Base-by-base conservation (phyloP, 176 grass and related monocot genomes). In the Oryza australiensis region DNA sequence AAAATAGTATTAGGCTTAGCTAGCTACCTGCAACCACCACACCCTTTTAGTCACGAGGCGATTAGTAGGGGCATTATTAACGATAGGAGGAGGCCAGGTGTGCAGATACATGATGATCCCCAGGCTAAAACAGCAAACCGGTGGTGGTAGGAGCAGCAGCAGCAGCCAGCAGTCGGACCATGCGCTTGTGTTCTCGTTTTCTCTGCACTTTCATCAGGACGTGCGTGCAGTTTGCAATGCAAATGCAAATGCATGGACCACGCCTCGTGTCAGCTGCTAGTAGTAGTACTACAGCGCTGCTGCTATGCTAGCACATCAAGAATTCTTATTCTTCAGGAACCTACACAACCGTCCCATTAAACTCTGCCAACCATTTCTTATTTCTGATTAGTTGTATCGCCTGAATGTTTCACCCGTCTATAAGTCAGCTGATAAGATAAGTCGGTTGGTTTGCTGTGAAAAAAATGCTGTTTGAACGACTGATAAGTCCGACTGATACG, bases 331-430 rank as follows among this genome's bases (percentile, higher is more conserved):
- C n/a, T n/a, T 68, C 62, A 74, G 43, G 29, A 53, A 42, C 30
- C 68, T 15, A 3, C 27, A 15, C 77, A 75, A 30, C 62, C 30
- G 24, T 46, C 33, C 20, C 72, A 64, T 41, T 77, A 43, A 43
- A 63, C 82, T 76, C 15, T 69, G 53, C 49, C 66, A 77, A 73
- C 8, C 55, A 51, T 87, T 82, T 75, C 84, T 46, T 15, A 46
- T 1, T 46, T 5, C 48, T 53, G 6, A 15, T 5, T 46, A 46
- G 43, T 0, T 15, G 13, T 9, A 15, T 3, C 43, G 3, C 12
- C 46, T 5, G 4, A 18, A 49, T 49, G 4, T 49, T 49, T 49
- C 14, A n/a, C n/a, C n/a, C n/a, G n/a, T n/a, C n/a, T n/a, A n/a
- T n/a, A n/a, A n/a, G n/a, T n/a, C n/a, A n/a, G n/a, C n/a, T n/a